Base-by-base conservation (phyloP, 108 stramenopile species). In the Nannochloropsis granulata region DNA sequence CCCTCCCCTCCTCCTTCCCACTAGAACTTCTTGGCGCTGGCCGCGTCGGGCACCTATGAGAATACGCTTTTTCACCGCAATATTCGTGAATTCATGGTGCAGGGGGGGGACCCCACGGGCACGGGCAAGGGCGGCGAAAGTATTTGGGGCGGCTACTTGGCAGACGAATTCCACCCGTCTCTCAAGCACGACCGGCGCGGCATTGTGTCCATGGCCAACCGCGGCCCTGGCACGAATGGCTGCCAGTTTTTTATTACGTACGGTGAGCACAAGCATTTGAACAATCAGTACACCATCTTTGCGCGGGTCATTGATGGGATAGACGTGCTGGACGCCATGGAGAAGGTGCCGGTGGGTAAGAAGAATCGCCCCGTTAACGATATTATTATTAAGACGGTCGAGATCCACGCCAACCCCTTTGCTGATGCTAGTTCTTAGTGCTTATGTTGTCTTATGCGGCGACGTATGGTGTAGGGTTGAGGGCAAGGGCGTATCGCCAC, bases 171-270 rank as follows among this genome's bases (percentile, higher is more conserved):
- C 81, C 95, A 97, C 91, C 93, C 92, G 21, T 92, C 95, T 44
- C 93, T 94, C 84, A 86, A 82, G 44, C 97, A 98, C 81, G 96
- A 94, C 81, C 91, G 91, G 44, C 83, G 98, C 45, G 98, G 98
- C 23, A 88, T 95, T 45, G 88, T 98, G 13, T 92, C 92, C 81
- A 96, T 98, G 95, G 97, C 97, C 71, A 98, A 98, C 83, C 94
- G 93, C 82, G 96, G 96, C 81, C 93, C 92, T 13, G 92, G 93
- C 87, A 96, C 94, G 19, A 96, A 96, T 87, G 45, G 79, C 80
- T 84, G 92, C 14, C 95, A 99, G 88, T 99, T 99, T 88, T 99
- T 97, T 84, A 93, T 99, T 56, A 92, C 95, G 14, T 97, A 96
- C 89, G 93, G 93, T 79, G 92, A 92, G 44, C 97, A 97, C 81